Percentiles rank a stretch among this genome's conserved stretches.
Conservation (phyloP, 139 green algal genomes). For the Coelastrella sp. region DNA sequence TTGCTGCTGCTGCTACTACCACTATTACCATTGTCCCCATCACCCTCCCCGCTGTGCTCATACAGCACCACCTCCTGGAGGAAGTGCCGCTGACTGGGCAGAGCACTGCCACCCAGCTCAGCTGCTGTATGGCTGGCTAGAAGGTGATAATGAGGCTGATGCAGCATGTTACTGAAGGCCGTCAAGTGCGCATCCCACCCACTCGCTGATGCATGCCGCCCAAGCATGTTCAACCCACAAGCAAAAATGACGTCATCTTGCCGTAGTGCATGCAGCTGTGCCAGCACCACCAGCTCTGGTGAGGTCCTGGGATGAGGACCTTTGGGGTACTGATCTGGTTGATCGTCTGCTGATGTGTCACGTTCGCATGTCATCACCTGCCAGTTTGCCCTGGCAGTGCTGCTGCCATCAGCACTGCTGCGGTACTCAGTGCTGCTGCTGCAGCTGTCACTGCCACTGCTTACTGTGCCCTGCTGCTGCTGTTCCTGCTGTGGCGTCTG, state of each 20-base stretch:
- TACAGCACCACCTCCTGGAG: slow-evolving; percentile 52
- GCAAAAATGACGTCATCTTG: slow-evolving; percentile 50
- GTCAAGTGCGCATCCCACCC: slow-evolving; percentile 40
- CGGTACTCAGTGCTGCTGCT: not conserved
- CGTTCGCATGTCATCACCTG: slow-evolving; percentile 5
- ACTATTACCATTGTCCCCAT: not conserved
- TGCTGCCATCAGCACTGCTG: not conserved
- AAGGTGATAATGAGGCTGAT: slow-evolving; percentile 41
- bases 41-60: not conserved
- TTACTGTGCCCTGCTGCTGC: not conserved
- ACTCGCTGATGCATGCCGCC: slow-evolving; percentile 29
- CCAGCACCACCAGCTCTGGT: slow-evolving; percentile 53
- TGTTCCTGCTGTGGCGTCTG: not conserved
- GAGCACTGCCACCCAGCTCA: slow-evolving; percentile 46
- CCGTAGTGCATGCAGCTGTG: slow-evolving; percentile 60
- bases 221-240: slow-evolving; percentile 53
- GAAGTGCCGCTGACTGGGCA: slow-evolving; percentile 48
- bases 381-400: not conserved
- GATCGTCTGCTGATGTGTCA: slow-evolving; percentile 1
- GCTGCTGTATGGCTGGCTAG: slow-evolving; percentile 33
- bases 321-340: not conserved
- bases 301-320: slow-evolving; percentile 26
- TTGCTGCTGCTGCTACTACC: not conserved
- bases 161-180: slow-evolving; percentile 47
- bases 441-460: not conserved